Evolutionary conservation across 2,329 filamentous ascomycete species (phyloP).

Genomic region (Aspergillus intermedius): DNA sequence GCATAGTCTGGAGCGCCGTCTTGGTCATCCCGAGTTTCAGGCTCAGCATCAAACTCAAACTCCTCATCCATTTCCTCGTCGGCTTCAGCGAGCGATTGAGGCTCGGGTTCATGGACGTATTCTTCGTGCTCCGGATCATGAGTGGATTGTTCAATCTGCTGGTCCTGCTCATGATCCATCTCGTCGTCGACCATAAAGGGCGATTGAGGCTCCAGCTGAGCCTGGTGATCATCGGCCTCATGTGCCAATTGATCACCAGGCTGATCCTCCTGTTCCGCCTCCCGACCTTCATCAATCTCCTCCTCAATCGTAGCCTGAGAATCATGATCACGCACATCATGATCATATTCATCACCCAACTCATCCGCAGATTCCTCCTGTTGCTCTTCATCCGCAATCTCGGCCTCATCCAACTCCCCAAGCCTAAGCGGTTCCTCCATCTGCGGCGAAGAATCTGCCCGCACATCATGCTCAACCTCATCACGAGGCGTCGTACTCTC

Average conservation of each 20-base stretch:
- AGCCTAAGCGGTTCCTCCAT: neutral
- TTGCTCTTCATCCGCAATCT: constrained; percentile 8
- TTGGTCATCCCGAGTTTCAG: neutral
- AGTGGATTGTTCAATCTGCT: neutral
- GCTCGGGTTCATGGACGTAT: neutral
- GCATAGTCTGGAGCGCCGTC: constrained; percentile 1
- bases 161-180: neutral
- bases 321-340: no score
- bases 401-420: constrained; percentile 1
- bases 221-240: neutral
- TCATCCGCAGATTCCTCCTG: constrained; percentile 2
- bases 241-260: constrained; percentile 2
- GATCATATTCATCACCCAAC: no score
- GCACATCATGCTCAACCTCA: neutral
- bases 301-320: no score
- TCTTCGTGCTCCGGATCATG: neutral
- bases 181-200: no score
- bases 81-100: neutral
- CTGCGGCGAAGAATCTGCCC: neutral
- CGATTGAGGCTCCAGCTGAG: no score
- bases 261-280: constrained; percentile 7
- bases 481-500: constrained; percentile 1
- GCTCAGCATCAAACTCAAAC: neutral
- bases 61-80: neutral
- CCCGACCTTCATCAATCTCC: no score